A percentile compares a stretch with the other conserved stretches of the same genome.
Conservation (phyloP, 2,329 filamentous ascomycete genomes). For the Cytospora chrysosperma region DNA sequence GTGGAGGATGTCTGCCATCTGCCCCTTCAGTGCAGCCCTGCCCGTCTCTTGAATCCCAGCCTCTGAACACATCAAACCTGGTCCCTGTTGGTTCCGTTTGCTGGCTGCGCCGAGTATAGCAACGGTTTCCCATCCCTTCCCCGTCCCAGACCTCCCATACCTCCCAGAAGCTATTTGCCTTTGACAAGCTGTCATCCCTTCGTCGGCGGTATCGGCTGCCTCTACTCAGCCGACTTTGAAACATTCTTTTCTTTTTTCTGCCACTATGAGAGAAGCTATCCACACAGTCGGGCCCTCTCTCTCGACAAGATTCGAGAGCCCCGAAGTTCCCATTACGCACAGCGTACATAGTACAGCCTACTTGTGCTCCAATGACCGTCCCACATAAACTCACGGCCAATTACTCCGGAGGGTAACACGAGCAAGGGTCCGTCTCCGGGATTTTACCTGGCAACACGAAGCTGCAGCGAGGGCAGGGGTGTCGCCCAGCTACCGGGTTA, state of each 20-base stretch:
- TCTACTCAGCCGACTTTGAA: background rate
- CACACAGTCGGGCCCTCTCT: slow-evolving; percentile 4
- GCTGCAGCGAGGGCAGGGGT: slow-evolving; percentile 14
- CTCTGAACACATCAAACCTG: background rate
- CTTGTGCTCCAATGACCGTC: slow-evolving; percentile 3
- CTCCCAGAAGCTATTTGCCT: background rate
- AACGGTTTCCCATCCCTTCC: background rate
- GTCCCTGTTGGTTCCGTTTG: slow-evolving; percentile 14
- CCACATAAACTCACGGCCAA: slow-evolving; percentile 11
- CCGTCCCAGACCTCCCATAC: too few relatives aligned
- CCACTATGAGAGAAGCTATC: background rate
- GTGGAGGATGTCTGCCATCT: background rate
- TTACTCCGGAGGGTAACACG: slow-evolving; percentile 21
- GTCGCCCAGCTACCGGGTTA: slow-evolving; percentile 13
- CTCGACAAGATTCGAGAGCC: background rate
- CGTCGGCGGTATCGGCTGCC: background rate
- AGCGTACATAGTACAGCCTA: background rate
- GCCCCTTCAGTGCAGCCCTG: slow-evolving; percentile 2
- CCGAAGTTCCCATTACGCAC: background rate
- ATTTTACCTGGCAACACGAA: slow-evolving; percentile 19
- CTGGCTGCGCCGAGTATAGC: background rate
- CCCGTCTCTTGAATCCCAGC: slow-evolving; percentile 13
- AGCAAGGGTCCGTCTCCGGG: slow-evolving; percentile 18
- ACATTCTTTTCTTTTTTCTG: background rate
- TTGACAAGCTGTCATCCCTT: background rate